These are phyloP conservation scores for Hypoxylon rubiginosum DNA, from an alignment of 2,329 filamentous ascomycete species.

Conservation along the genomic window DNA sequence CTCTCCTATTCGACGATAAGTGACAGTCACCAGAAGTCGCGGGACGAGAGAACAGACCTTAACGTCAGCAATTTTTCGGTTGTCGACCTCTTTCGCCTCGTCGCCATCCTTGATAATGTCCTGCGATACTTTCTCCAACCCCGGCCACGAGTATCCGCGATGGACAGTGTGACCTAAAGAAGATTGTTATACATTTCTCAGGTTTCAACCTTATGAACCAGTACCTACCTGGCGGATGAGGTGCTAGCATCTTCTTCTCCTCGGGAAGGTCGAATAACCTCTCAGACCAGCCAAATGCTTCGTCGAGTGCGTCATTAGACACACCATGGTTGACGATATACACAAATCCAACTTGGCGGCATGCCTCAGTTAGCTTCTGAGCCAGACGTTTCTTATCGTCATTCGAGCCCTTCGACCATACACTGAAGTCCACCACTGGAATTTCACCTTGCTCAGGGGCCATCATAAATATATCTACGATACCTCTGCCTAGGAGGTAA, in stretches of 20 bases:
- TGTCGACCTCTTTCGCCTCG: slow-evolving; percentile 56
- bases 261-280: slow-evolving; percentile 51
- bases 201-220: background rate
- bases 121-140: slow-evolving; percentile 66
- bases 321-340: slow-evolving; percentile 52
- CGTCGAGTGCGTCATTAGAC: slow-evolving; percentile 52
- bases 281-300: slow-evolving; percentile 55
- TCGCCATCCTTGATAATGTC: slow-evolving; percentile 57
- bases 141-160: slow-evolving; percentile 69
- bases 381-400: slow-evolving; percentile 46
- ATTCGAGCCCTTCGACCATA: slow-evolving; percentile 42
- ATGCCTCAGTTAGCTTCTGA: slow-evolving; percentile 48
- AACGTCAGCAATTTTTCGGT: slow-evolving; percentile 63
- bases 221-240: slow-evolving; percentile 51
- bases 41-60: slow-evolving; percentile 57
- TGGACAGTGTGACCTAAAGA: slow-evolving; percentile 60
- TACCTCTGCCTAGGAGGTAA: no score
- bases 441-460: slow-evolving; percentile 32
- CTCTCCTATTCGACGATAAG: slow-evolving; percentile 58
- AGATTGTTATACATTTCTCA: slow-evolving; percentile 1
- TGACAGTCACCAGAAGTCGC: background rate
- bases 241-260: slow-evolving; percentile 55
- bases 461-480: slow-evolving; percentile 16
- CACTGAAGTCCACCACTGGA: slow-evolving; percentile 46
- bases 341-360: slow-evolving; percentile 52